A percentile compares a stretch with the other conserved stretches of the same genome.
These are phyloP conservation scores for Teunomyces tritomae DNA, from an alignment of 805 yeast species.

Conservation along the genomic window DNA sequence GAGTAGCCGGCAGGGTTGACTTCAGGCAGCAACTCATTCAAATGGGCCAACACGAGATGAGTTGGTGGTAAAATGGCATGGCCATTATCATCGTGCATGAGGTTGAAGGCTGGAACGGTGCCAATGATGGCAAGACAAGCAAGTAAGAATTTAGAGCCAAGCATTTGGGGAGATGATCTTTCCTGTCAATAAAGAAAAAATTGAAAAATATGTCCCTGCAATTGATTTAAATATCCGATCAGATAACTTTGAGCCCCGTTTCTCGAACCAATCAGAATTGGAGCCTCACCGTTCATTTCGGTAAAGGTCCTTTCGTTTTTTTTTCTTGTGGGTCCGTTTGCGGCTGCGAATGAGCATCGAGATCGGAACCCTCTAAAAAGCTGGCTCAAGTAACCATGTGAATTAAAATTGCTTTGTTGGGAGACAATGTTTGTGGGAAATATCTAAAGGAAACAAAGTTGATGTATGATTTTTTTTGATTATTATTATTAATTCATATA, in stretches of 20 bases:
- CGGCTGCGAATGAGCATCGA: constrained; percentile 1
- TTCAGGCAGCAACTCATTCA: constrained; percentile 5
- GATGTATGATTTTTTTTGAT: no score
- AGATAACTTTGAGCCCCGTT: constrained; percentile 3
- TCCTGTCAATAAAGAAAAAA: background rate
- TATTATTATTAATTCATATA: no score
- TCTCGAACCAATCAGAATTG: constrained; percentile 2
- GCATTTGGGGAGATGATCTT: constrained; percentile 7
- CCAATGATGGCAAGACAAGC: constrained; percentile 6
- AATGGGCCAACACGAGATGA: constrained; percentile 9
- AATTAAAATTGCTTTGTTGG: no score
- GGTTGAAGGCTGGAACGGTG: constrained; percentile 7
- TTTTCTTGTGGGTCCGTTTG: background rate
- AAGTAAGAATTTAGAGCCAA: constrained; percentile 7
- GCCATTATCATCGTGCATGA: constrained; percentile 11
- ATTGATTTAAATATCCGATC: constrained; percentile 2
- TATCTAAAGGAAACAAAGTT: no score
- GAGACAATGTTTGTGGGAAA: no score
- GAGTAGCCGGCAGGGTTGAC: constrained; percentile 7
- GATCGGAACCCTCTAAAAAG: background rate
- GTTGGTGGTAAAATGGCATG: constrained; percentile 14
- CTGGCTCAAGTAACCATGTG: background rate
- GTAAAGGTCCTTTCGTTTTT: background rate
- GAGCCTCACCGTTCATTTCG: background rate
- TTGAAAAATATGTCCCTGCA: background rate